Evolutionary conservation across 176 grass and related monocot genomes (phyloP), one percentile per base, ranked within the genome.

Genomic region (Aegilops bicornis): DNA sequence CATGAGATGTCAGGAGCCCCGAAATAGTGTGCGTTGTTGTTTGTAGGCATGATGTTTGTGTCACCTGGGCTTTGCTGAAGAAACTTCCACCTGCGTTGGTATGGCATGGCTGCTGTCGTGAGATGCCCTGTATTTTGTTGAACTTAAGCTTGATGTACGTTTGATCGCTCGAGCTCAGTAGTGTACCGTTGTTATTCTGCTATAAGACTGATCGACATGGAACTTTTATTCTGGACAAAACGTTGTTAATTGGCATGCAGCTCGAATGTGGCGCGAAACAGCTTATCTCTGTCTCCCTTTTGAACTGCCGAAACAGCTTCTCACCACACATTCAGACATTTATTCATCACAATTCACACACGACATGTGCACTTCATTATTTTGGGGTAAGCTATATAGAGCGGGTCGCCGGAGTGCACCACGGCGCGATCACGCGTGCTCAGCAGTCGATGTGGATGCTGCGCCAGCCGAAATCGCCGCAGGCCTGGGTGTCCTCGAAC

Each of bases 401-500:
- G 12, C 56, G 54, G 76, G 20, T 8, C 1, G 75, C 1, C 47
- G 47, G 12, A 50, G 47, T 16, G 47, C 47, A 50, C 47, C 48
- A 50, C 5, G 29, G 48, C 30, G 30, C 5, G 10, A 13, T 6
- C 12, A 24, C 33, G 4, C 32, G 4, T 0, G 9, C 16, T 83
- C 63, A 83, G 80, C 50, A 83, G 52, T 88, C 36, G 48, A 88
- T 71, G 64, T 88, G 39, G 80, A 83, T 83, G 74, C 80, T 83
- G 50, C 20, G 80, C 87, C 73, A 83, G 2, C 86, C 80, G 2
- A 88, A 88, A 73, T 88, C 37, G 20, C 50, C 80, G 29, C 80
- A 88, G 0, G 73, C 87, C 4, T 8, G 27, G 29, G 81, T 88
- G 81, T 79, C 73, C 37, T 88, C 73, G 52, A 79, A 89, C 54